Evolutionary conservation across 331 rosid genomes (phyloP), one percentile per base, ranked within the genome.

Genomic region (Pyracantha coccinea): DNA sequence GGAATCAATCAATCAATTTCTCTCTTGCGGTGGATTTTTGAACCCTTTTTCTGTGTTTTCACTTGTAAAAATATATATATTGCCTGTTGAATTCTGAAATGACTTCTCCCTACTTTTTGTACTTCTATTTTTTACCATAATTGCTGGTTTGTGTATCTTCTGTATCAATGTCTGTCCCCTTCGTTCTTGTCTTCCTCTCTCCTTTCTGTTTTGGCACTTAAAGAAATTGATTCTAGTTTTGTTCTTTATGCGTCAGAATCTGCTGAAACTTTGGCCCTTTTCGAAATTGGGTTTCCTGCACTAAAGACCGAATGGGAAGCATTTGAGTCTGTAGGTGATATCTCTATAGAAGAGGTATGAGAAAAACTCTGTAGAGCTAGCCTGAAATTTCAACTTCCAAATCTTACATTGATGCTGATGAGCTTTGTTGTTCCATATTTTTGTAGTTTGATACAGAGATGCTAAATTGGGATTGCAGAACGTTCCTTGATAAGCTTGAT

Each of bases 291-390:
- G 71, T 88, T 75, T 77, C 92, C 93, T 62, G n/a, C 88, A 66
- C 73, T 94, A 75, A 94, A 89, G 88, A 71, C 81, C 50, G 96
- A 94, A 79, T 92, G 95, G 96, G 90, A 86, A 74, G 81, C 86
- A 17, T 69, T 77, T 57, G 87, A 81, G 75, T 82, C 88, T 32
- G 21, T 59, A 11, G 83, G 81, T 55, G 84, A 86, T 81, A 76
- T 66, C 82, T 69, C 73, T 24, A 45, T 79, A 77, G 87, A 84
- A 61, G 92, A 88, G 97, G 99, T 92, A 84, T 32, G 68, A 50
- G 24, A 54, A 47, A 20, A 80, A 28, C 20, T 68, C 6, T 9
- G 7, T 35, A 23, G 66, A 74, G 57, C 66, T 73, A 21, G 78
- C 27, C 35, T n/a, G 69, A 8, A 33, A 67, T 20, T 33, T 11